Percentiles rank a stretch among this genome's conserved stretches.
phyloP scores from a whole-genome alignment of 768 basidiomycete species.

The Roridomyces roridus region DNA sequence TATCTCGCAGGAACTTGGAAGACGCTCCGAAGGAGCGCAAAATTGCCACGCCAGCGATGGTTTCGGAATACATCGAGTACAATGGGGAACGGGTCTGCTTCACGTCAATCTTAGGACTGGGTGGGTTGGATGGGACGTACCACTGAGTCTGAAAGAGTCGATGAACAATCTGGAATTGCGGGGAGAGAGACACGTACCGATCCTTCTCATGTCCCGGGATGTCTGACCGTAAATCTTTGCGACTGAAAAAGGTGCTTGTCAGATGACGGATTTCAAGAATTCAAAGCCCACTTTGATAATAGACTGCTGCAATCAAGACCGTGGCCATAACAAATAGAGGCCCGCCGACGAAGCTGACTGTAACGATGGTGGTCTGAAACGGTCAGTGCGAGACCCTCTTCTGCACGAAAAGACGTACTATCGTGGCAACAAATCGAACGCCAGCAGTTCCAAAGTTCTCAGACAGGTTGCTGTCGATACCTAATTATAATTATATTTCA shows the following conservation, averaged over 20 bases:
- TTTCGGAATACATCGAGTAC: constrained; percentile 54
- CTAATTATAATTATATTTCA: constrained; percentile 43
- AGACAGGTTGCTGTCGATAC: constrained; percentile 81
- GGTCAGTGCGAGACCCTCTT: not conserved
- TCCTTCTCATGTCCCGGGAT: constrained; percentile 80
- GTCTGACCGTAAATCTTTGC: constrained; percentile 72
- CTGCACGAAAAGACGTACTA: not conserved
- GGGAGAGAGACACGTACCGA: constrained; percentile 52
- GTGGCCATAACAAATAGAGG: constrained; percentile 70
- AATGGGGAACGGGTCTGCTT: constrained; percentile 50
- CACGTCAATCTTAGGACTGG: no score
- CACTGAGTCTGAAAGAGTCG: constrained; percentile 43
- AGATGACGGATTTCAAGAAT: not conserved
- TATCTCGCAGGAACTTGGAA: constrained; percentile 83
- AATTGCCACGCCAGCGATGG: constrained; percentile 71
- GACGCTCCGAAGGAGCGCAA: constrained; percentile 88
- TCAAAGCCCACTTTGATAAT: constrained; percentile 65
- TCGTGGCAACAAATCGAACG: not conserved
- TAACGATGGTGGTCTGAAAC: constrained; percentile 64
- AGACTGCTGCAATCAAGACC: constrained; percentile 59
- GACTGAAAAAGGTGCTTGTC: not conserved
- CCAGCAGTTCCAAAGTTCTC: constrained; percentile 80
- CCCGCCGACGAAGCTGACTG: constrained; percentile 81
- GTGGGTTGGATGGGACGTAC: not conserved
- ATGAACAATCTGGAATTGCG: constrained; percentile 19